These are phyloP conservation scores for Chrysophaeum taylorii DNA, from an alignment of 352 stramenopile species.

Conservation along the genomic window DNA sequence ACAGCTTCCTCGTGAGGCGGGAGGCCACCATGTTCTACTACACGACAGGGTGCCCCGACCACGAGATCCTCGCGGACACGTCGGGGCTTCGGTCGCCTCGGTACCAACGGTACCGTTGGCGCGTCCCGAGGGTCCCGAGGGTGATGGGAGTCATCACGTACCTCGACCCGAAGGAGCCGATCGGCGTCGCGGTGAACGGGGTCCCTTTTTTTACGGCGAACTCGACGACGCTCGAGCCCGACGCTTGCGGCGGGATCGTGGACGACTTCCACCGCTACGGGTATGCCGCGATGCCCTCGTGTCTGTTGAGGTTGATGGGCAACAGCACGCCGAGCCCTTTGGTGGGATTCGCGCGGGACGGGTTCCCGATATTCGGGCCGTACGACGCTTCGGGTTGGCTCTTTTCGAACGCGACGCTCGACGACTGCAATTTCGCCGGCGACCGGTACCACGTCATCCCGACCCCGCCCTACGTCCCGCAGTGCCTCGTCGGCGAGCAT, in stretches of 20 bases:
- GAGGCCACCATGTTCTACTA: not conserved
- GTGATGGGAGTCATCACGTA: not conserved
- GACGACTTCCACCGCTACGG: not conserved
- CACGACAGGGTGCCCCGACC: not conserved
- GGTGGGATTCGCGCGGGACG: not conserved
- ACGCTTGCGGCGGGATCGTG: not conserved
- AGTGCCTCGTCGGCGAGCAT: not conserved
- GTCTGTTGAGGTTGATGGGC: not conserved
- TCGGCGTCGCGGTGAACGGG: slow-evolving; percentile 3
- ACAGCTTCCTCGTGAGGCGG: not conserved
- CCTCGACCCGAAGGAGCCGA: not conserved
- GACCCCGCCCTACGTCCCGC: not conserved
- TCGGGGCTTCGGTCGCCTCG: not conserved
- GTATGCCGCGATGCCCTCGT: not conserved
- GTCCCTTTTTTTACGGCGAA: not conserved
- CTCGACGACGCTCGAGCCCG: not conserved
- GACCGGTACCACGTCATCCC: not conserved
- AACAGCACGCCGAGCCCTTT: not conserved
- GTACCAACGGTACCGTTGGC: not conserved
- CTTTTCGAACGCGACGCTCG: not conserved
- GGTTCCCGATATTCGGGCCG: not conserved
- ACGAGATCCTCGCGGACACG: not conserved
- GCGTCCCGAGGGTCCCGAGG: not conserved
- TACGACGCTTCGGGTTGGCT: not conserved
- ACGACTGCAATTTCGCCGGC: slow-evolving; percentile 3